A percentile compares a stretch with the other conserved stretches of the same genome.
Evolutionary conservation across 2,329 filamentous ascomycete species (phyloP).

Genomic region (Teratosphaeriaceae sp.): DNA sequence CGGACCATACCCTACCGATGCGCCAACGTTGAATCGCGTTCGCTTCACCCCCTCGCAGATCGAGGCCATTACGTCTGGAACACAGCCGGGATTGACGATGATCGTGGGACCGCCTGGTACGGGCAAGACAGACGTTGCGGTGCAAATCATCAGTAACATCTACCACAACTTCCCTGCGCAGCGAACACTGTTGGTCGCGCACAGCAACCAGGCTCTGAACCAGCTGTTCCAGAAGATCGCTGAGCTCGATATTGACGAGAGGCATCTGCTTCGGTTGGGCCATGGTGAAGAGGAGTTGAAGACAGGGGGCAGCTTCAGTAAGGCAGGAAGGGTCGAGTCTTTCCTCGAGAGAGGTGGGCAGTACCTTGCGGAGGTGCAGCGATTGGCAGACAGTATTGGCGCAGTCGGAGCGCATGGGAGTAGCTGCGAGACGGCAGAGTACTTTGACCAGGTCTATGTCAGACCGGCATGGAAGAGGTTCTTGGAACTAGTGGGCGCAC

Average conservation of each 20-base stretch:
- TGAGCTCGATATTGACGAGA: constrained; percentile 90
- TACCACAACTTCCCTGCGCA: constrained; percentile 97
- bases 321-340: constrained; percentile 88
- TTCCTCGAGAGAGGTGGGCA: constrained; percentile 81
- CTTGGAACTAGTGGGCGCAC: constrained; percentile 53
- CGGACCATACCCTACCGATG: constrained; percentile 82
- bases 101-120: constrained; percentile 94
- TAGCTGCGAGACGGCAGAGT: constrained; percentile 93
- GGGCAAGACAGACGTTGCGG: constrained; percentile 98
- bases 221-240: constrained; percentile 98
- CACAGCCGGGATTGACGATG: constrained; percentile 87
- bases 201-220: constrained; percentile 96
- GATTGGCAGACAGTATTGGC: constrained; percentile 74
- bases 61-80: constrained; percentile 87
- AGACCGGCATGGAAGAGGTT: constrained; percentile 85
- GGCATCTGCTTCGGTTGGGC: constrained; percentile 84
- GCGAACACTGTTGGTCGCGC: constrained; percentile 84
- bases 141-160: constrained; percentile 97
- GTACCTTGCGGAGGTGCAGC: constrained; percentile 76
- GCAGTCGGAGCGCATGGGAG: constrained; percentile 92
- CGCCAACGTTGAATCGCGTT: constrained; percentile 69
- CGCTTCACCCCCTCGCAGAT: constrained; percentile 89
- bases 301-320: constrained; percentile 82
- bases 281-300: constrained; percentile 93
- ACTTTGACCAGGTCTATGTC: constrained; percentile 91